Evolutionary conservation across 2,329 filamentous ascomycete genomes (phyloP).

Genomic region (Sporothrix brasiliensis): DNA sequence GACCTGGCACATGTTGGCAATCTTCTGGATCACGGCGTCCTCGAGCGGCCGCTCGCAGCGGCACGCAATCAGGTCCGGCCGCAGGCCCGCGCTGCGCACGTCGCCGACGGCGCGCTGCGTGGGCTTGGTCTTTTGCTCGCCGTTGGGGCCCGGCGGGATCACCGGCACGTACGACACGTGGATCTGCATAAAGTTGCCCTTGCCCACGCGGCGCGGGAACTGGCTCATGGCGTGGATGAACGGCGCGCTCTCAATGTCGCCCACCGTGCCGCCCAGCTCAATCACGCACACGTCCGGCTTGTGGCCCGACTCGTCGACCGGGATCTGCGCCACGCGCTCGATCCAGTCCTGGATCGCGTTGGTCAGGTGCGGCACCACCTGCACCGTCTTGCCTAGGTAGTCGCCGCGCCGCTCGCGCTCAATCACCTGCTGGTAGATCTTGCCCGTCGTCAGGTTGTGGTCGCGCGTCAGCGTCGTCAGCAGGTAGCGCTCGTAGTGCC

Average conservation of each 20-base stretch:
- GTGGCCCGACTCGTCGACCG: slow-evolving; percentile 80
- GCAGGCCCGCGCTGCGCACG: slow-evolving; percentile 77
- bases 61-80: slow-evolving; percentile 84
- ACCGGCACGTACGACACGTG: slow-evolving; percentile 87
- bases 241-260: slow-evolving; percentile 83
- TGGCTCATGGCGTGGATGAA: slow-evolving; percentile 87
- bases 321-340: slow-evolving; percentile 78
- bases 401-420: slow-evolving; percentile 66
- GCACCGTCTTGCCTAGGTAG: slow-evolving; percentile 86
- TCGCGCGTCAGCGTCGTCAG: slow-evolving; percentile 79
- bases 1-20: slow-evolving; percentile 86
- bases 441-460: slow-evolving; percentile 96
- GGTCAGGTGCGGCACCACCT: slow-evolving; percentile 84
- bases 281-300: slow-evolving; percentile 92
- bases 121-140: slow-evolving; percentile 93
- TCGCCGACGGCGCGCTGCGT: slow-evolving; percentile 88
- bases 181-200: slow-evolving; percentile 83
- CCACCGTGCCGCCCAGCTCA: slow-evolving; percentile 64
- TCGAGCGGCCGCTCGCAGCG: slow-evolving; percentile 81
- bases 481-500: slow-evolving; percentile 69
- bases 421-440: slow-evolving; percentile 90
- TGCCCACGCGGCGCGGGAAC: slow-evolving; percentile 70
- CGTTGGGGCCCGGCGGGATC: slow-evolving; percentile 43
- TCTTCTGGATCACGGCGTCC: slow-evolving; percentile 76
- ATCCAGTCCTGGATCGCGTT: slow-evolving; percentile 93